A percentile compares a stretch with the other conserved stretches of the same genome.
phyloP scores from a whole-genome alignment of 2,329 filamentous ascomycete genomes.

The Plectosphaerella plurivora region DNA sequence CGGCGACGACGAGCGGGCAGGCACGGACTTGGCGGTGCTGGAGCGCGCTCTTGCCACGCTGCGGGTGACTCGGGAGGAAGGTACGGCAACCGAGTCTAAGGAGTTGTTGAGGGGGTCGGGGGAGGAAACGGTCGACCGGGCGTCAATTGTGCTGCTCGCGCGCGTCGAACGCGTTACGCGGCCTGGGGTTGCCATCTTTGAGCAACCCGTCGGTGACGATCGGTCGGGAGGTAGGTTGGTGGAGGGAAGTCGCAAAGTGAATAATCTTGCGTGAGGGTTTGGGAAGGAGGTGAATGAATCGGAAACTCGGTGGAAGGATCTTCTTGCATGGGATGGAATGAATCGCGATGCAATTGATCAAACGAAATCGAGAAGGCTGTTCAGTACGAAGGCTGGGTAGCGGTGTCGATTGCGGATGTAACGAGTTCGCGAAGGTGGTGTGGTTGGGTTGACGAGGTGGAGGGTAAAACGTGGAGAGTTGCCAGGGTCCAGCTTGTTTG shows the following conservation, averaged over 20 bases:
- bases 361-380: not conserved
- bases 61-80: constrained; percentile 29
- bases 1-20: constrained; percentile 33
- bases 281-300: not conserved
- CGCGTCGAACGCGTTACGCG: not conserved
- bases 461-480: not conserved
- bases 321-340: not conserved
- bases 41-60: constrained; percentile 23
- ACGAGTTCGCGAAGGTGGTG: constrained; percentile 2
- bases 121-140: constrained; percentile 38
- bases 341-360: not conserved
- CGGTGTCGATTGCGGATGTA: not conserved
- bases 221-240: not conserved
- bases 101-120: constrained; percentile 45
- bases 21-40: too few relatives aligned
- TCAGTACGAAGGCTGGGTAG: constrained; percentile 7
- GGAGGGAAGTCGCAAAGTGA: constrained; percentile 1
- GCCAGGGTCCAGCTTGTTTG: constrained; percentile 3
- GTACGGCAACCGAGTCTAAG: constrained; percentile 24
- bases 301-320: not conserved
- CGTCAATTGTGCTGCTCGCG: constrained; percentile 21
- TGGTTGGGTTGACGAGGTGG: not conserved
- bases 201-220: constrained; percentile 7
- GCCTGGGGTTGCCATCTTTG: constrained; percentile 26
- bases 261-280: not conserved